Percentiles rank a stretch among this genome's conserved stretches.
These are phyloP conservation scores for Fusarium tjaetaba DNA, from an alignment of 2,329 filamentous ascomycete genomes.

Conservation along the genomic window DNA sequence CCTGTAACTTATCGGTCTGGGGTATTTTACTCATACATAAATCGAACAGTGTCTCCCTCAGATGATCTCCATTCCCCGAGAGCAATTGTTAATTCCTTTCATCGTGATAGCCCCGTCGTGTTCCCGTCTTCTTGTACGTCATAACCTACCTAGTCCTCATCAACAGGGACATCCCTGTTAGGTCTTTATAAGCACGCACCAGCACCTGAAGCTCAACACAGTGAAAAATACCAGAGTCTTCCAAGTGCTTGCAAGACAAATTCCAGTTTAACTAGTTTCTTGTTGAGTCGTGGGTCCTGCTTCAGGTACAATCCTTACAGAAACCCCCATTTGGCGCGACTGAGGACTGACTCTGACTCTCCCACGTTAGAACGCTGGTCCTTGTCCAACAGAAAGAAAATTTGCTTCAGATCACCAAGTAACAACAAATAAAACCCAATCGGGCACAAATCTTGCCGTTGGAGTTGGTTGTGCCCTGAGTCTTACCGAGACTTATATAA, in stretches of 20 bases:
- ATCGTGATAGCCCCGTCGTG: conserved; percentile 7
- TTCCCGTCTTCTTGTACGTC: conserved; percentile 27
- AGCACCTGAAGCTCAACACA: not conserved
- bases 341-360: conserved; percentile 12
- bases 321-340: not conserved
- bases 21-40: conserved; percentile 14
- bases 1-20: not conserved
- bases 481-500: conserved; percentile 2
- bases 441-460: not conserved
- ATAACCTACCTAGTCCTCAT: not conserved
- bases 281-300: conserved; percentile 8
- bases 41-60: not conserved
- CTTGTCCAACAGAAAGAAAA: conserved; percentile 10
- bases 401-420: conserved; percentile 11
- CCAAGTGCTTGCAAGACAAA: not conserved
- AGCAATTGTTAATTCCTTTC: not conserved
- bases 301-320: conserved; percentile 11
- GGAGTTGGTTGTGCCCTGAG: not conserved
- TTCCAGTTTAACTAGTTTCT: not conserved
- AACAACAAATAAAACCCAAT: conserved; percentile 10
- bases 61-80: not conserved
- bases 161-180: conserved; percentile 24
- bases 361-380: conserved; percentile 11
- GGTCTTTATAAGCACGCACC: not conserved
- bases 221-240: not conserved